phyloP scores from a whole-genome alignment of 1,139 yeast genomes.

The Candida glucosophila region DNA sequence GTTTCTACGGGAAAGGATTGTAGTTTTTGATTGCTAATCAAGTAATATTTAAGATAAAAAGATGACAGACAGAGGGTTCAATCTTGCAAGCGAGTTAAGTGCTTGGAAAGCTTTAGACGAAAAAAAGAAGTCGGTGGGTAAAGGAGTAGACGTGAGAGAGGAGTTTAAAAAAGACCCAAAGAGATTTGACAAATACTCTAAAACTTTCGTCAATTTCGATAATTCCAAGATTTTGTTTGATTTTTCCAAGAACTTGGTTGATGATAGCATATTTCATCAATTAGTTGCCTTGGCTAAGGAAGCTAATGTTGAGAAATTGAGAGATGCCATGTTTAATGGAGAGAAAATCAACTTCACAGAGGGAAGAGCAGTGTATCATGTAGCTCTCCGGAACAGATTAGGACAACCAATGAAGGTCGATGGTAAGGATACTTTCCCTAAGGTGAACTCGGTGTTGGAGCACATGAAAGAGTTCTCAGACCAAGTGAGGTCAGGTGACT shows the following conservation, averaged over 20 bases:
- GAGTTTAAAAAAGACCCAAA: slow-evolving; percentile 68
- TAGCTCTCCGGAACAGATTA: slow-evolving; percentile 89
- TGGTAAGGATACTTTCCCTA: slow-evolving; percentile 80
- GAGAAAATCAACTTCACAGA: slow-evolving; percentile 93
- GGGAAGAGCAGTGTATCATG: slow-evolving; percentile 94
- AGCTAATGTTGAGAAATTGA: slow-evolving; percentile 76
- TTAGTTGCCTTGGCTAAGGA: slow-evolving; percentile 80
- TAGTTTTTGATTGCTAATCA: too few species aligned
- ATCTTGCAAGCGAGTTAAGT: slow-evolving; percentile 66
- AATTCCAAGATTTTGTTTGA: slow-evolving; percentile 86
- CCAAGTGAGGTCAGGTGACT: slow-evolving; percentile 78
- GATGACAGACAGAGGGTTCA: too few species aligned
- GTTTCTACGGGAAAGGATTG: too few species aligned
- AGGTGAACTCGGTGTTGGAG: slow-evolving; percentile 80
- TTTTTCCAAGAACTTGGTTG: slow-evolving; percentile 86
- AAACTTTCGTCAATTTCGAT: slow-evolving; percentile 74
- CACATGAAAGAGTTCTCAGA: slow-evolving; percentile 96
- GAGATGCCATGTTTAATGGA: slow-evolving; percentile 89
- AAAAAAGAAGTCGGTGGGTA: slow-evolving; percentile 59
- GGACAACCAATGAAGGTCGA: slow-evolving; percentile 79
- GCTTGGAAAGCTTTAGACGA: slow-evolving; percentile 77
- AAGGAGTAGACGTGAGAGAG: slow-evolving; percentile 61
- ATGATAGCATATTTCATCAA: slow-evolving; percentile 66
- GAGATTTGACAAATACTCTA: slow-evolving; percentile 69
- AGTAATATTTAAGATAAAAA: too few species aligned